Percentiles rank a stretch among this genome's conserved stretches.
phyloP scores from a whole-genome alignment of 179 eudicot genomes.

The Vitellaria paradoxa region DNA sequence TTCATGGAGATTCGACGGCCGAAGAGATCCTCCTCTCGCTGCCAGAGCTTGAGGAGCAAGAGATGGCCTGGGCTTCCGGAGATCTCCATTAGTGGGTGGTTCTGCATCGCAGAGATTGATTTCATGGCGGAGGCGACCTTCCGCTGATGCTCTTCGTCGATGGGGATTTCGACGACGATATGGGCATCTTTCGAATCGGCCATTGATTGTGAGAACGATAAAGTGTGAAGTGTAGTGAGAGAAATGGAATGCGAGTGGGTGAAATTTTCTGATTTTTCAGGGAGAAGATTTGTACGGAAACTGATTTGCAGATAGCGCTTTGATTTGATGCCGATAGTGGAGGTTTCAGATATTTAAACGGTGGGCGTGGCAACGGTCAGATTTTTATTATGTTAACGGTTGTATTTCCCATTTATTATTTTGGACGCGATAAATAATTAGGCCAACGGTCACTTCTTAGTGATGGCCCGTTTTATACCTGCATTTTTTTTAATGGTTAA shows the following conservation, averaged over 20 bases:
- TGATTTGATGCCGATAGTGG: not conserved
- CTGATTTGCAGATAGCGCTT: not conserved
- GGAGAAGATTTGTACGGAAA: slow-evolving; percentile 4
- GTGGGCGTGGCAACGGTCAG: slow-evolving; percentile 12
- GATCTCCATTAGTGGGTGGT: slow-evolving; percentile 87
- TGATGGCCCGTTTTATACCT: too few relatives aligned
- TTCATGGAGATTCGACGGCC: slow-evolving; percentile 40
- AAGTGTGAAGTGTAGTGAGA: too few relatives aligned
- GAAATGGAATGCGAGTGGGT: not conserved
- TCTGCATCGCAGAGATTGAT: slow-evolving; percentile 39
- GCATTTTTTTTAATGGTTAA: too few relatives aligned
- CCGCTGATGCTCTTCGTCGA: slow-evolving; percentile 39
- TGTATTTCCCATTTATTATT: not conserved
- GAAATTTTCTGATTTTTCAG: not conserved
- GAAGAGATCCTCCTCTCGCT: slow-evolving; percentile 69
- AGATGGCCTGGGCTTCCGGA: slow-evolving; percentile 87
- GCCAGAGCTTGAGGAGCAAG: slow-evolving; percentile 85
- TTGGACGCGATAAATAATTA: too few relatives aligned
- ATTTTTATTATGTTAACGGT: slow-evolving; percentile 15
- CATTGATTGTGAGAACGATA: slow-evolving; percentile 21
- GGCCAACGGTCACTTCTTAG: too few relatives aligned
- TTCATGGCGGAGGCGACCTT: not conserved
- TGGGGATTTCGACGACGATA: slow-evolving; percentile 68
- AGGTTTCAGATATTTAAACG: slow-evolving; percentile 1
- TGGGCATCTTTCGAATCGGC: slow-evolving; percentile 46